Base-by-base conservation (phyloP, 2,329 filamentous ascomycete species). In the Nectriaceae sp. region DNA sequence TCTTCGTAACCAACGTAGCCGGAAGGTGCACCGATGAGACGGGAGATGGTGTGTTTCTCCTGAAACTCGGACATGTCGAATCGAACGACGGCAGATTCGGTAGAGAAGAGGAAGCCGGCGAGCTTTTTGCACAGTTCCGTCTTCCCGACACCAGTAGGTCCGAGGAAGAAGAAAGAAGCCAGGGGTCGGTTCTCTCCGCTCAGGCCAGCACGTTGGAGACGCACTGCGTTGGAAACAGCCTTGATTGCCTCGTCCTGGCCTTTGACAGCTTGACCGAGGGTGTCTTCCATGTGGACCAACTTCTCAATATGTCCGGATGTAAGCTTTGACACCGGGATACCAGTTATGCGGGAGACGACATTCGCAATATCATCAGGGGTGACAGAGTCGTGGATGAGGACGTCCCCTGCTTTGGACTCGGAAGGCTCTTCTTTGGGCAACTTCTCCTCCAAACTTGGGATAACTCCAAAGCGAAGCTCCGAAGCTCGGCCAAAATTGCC, bases 1-100 rank as follows among this genome's bases (percentile, higher is more conserved):
- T 97, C 94, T 40, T 99, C 94, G 65, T 97, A 97, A 10, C 94
- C 94, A 21, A 97, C 89, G 64, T 97, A 97, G 19, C 93, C 93
- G 5, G 94, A 93, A 0, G 94, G 94, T 3, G 89, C 88, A 38
- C 94, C 94, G 57, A 97, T 97, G 24, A 97, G 80, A 16, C 93
- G 83, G 21, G 90, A 96, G 47, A 97, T 89, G 3, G 94, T 97
- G 66, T 97, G 93, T 70, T 96, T 96, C 67, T 97, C 94, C 65
- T 96, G 91, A 68, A 97, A 97, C 65, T 99, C 94, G 61, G 85
- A 90, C 94, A 97, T 97, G 70, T 97, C 94, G 69, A 97, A 97
- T 26, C 94, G 83, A 26, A 97, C 84, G 21, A 99, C 90, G 3
- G 94, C 93, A 21, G 85, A 84, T 61, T 96, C 90, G 2, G 90